Base-by-base conservation (phyloP, 257 asterid genomes). In the Nicotiana knightiana region DNA sequence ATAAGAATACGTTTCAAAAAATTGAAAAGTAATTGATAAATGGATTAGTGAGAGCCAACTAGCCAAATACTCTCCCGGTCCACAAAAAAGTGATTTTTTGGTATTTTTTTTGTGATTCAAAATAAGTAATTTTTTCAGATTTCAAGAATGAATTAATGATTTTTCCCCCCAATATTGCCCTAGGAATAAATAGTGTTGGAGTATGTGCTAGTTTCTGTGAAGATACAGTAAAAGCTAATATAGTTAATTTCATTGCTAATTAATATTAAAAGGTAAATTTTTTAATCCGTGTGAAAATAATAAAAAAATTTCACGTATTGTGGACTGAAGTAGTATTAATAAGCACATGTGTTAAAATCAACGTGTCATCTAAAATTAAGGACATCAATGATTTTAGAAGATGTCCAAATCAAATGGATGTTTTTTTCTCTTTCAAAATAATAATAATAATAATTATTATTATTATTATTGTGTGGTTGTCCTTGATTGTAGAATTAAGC, bases 331-430 rank as follows among this genome's bases (percentile, higher is more conserved):
- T 1, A 0, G 30, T 55, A 28, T 4, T 37, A 28, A 71, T 79
- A 57, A 83, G 35, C 67, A 58, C 76, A 24, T 79, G 86, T 51
- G 18, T 82, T 76, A 61, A 24, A 1, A 32, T 10, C 51, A 18
- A 75, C 15, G 82, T 9, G 53, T 67, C 82, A 71, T 13, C 61
- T 24, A 9, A 13, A 46, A n/a, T 32, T 0, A 3, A 3, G 35
- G 5, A 13, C 43, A 75, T 75, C 67, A 82, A 48, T 32, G 59
- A 46, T 82, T 82, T 30, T 30, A 67, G 78, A 76, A 76, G 26
- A 76, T 37, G 64, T 83, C 66, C 51, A 67, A 67, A 46, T 83
- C 39, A 9, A 46, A 37, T 79, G 58, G 35, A 71, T 24, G 61
- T 24, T 71, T 1, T 57, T 57, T 17, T 12, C 13, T n/a, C 2